Conservation (phyloP, 345 rosid species). For the Brassica incana region DNA sequence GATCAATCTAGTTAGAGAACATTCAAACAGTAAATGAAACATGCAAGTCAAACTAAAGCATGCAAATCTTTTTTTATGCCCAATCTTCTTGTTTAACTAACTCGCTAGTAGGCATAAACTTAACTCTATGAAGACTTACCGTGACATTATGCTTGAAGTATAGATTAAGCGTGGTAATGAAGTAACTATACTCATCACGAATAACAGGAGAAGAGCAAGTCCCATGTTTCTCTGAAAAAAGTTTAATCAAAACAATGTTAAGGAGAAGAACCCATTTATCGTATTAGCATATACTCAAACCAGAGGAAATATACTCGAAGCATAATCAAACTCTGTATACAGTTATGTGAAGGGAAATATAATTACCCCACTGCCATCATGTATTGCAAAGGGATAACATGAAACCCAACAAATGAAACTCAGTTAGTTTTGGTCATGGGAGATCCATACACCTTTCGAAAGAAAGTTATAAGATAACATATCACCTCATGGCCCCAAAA, state of each 20-base stretch:
- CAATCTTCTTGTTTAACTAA: not conserved
- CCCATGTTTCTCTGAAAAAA: conserved; percentile 86
- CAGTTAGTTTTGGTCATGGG: conserved; percentile 40
- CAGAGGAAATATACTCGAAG: not conserved
- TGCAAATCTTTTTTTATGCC: conserved; percentile 1
- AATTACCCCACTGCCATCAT: conserved; percentile 83
- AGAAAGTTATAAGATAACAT: not conserved
- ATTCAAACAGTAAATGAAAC: conserved; percentile 2
- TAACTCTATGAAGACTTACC: conserved; percentile 49
- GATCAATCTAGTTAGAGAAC: not conserved
- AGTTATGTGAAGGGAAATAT: conserved; percentile 19
- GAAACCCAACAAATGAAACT: conserved; percentile 38
- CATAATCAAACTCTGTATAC: not conserved
- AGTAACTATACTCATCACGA: conserved; percentile 77
- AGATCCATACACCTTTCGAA: not conserved
- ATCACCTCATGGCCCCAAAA: conserved; percentile 89
- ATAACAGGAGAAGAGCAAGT: conserved; percentile 84
- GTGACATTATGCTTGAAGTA: conserved; percentile 86
- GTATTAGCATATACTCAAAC: conserved; percentile 2
- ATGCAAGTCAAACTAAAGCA: conserved; percentile 3
- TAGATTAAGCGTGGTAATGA: conserved; percentile 63
- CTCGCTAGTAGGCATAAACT: conserved; percentile 8
- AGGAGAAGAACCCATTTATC: not conserved
- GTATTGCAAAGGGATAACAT: conserved; percentile 42
- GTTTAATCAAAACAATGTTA: not conserved